Evolutionary conservation across 768 basidiomycete species (phyloP).

Genomic region (Daedalea quercina): DNA sequence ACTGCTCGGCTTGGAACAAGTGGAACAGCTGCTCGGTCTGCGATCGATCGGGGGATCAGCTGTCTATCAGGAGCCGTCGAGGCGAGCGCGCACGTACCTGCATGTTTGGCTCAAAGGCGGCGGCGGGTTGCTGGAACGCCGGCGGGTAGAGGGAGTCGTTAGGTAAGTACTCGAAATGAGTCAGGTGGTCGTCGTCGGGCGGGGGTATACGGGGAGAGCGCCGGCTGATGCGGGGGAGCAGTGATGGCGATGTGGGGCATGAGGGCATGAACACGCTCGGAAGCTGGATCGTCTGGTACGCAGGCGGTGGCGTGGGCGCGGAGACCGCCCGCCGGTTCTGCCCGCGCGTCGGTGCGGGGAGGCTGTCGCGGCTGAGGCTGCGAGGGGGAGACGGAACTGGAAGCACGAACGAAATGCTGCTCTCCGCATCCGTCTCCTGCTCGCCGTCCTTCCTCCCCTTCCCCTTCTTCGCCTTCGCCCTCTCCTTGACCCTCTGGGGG

Average conservation of each 20-base stretch:
- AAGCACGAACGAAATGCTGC: slow-evolving; percentile 41
- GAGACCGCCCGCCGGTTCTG: slow-evolving; percentile 40
- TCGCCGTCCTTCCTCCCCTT: slow-evolving; percentile 38
- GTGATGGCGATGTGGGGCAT: slow-evolving; percentile 56
- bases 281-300: slow-evolving; percentile 62
- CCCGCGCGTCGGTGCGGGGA: slow-evolving; percentile 24
- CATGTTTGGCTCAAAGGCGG: slow-evolving; percentile 22
- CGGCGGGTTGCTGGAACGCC: slow-evolving; percentile 24
- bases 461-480: slow-evolving; percentile 45
- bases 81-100: slow-evolving; percentile 30
- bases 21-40: slow-evolving; percentile 6
- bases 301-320: slow-evolving; percentile 59
- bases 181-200: slow-evolving; percentile 29
- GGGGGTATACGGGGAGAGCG: slow-evolving; percentile 43
- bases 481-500: slow-evolving; percentile 51
- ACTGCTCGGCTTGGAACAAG: slow-evolving; percentile 6
- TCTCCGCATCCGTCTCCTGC: slow-evolving; percentile 43
- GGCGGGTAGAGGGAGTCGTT: slow-evolving; percentile 35
- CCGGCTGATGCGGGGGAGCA: slow-evolving; percentile 50
- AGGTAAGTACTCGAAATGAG: slow-evolving; percentile 52
- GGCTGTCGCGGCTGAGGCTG: slow-evolving; percentile 27
- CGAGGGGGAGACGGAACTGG: slow-evolving; percentile 24
- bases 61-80: neutral
- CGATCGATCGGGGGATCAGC: slow-evolving; percentile 2
- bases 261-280: slow-evolving; percentile 60